Percentiles rank a stretch among this genome's conserved stretches.
Conservation (phyloP, 1,284 basidiomycete genomes). For the Papiliotrema nemorosa region DNA sequence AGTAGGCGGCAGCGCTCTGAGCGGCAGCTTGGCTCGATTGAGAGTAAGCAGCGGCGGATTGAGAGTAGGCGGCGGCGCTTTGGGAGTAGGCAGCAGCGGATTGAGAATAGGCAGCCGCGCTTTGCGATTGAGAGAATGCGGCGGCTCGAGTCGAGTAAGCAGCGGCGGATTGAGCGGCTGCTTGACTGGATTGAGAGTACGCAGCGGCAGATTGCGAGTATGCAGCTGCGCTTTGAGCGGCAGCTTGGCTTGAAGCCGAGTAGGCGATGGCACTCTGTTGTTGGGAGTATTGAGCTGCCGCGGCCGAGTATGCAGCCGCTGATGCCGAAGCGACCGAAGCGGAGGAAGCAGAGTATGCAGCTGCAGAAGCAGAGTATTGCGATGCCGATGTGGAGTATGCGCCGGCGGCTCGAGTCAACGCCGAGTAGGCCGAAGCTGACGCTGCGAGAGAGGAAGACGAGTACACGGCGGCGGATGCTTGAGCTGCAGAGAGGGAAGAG, state of each 20-base stretch:
- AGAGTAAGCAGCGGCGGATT: constrained; percentile 1
- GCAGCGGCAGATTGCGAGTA: not conserved
- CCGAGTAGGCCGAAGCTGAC: constrained; percentile 1
- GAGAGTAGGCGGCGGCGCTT: not conserved
- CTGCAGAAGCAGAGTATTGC: too few relatives aligned
- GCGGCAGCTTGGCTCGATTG: not conserved
- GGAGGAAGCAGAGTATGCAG: not conserved
- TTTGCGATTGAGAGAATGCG: too few relatives aligned
- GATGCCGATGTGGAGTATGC: not conserved
- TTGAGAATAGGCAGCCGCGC: too few relatives aligned
- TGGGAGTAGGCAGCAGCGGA: not conserved
- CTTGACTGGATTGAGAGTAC: not conserved
- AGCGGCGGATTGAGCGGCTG: not conserved
- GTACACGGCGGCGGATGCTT: constrained; percentile 6
- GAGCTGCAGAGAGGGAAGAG: not conserved
- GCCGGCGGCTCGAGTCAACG: not conserved
- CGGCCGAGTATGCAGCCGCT: not conserved
- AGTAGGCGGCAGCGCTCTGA: not conserved
- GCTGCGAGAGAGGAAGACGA: constrained; percentile 1
- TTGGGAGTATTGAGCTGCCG: too few relatives aligned
- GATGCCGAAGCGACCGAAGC: not conserved
- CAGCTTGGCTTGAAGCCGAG: not conserved
- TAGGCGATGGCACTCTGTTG: too few relatives aligned
- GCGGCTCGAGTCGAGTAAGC: not conserved
- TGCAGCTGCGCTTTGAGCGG: not conserved